phyloP scores from a whole-genome alignment of 2,329 filamentous ascomycete genomes.

The Hypoxylon sp. region DNA sequence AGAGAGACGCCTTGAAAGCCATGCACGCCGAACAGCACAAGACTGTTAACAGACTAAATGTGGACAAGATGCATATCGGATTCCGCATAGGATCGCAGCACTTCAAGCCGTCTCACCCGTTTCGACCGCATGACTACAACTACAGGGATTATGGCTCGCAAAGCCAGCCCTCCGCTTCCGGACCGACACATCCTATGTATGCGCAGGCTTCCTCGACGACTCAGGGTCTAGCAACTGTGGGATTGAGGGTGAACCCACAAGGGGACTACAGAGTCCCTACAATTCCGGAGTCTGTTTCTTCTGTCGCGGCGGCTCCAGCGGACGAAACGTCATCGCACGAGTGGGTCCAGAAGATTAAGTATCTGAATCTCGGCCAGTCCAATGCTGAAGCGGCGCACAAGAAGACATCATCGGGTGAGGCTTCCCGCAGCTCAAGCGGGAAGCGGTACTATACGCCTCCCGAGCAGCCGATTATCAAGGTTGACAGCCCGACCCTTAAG shows the following conservation, averaged over 20 bases:
- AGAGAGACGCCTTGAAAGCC: not conserved
- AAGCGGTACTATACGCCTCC: not conserved
- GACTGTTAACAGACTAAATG: too few relatives aligned
- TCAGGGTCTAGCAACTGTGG: not conserved
- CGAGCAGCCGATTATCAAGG: not conserved
- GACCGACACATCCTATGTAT: not conserved
- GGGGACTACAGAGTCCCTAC: not conserved
- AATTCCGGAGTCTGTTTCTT: not conserved
- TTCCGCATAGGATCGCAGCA: constrained; percentile 1
- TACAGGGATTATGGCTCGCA: not conserved
- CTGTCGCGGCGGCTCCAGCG: too few relatives aligned
- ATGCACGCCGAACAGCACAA: not conserved
- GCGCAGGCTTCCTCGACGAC: not conserved
- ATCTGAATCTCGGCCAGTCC: not conserved
- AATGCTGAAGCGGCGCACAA: not conserved
- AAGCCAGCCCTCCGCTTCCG: not conserved
- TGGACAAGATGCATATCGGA: not conserved
- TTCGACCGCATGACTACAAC: not conserved
- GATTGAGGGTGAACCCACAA: not conserved
- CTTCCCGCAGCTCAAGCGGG: not conserved
- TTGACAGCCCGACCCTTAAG: not conserved
- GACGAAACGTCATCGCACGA: too few relatives aligned
- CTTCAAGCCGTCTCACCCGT: not conserved
- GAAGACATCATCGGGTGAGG: not conserved
- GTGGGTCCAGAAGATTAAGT: not conserved